Evolutionary conservation across 768 basidiomycete genomes (phyloP), one percentile per base, ranked within the genome.

Genomic region (Pilatotrama ljubarskyi): DNA sequence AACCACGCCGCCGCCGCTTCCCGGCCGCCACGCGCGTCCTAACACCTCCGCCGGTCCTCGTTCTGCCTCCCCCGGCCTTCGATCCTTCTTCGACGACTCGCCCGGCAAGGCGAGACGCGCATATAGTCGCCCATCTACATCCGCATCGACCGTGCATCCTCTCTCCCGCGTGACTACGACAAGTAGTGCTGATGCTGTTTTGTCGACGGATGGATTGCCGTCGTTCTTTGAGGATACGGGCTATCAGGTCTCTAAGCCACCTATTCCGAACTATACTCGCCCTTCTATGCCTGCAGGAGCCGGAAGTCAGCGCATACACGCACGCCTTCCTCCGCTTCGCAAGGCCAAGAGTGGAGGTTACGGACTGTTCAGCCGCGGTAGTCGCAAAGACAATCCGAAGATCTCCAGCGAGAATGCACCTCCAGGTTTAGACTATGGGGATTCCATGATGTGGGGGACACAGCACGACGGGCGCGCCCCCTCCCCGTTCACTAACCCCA

Each of bases 211-310:
- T 7, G 44, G 46, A 11, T 49, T 63, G 3, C 61, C 66, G 1
- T 64, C 66, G 5, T 67, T 64, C 40, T 67, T 67, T 44, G 63
- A 67, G 32, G 61, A 61, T 20, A 55, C 53, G 6, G 65, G 57
- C 2, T 66, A 64, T 38, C 51, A 49, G 15, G 25, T 47, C 37
- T 9, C 51, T 20, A 58, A 53, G 11, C 60, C 59, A 10, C 37
- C 18, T 9, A 25, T 41, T 10, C 66, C 66, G 9, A n/a, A 64
- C 15, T 67, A 64, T 41, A 48, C 55, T 29, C 66, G 66, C 22
- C 63, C 66, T 14, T 17, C 35, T 17, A 64, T 58, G 11, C 66
- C 66, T 10, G 24, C 24, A 8, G 43, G 26, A 29, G 41, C 46
- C 41, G 24, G 15, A 15, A 10, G 40, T 1, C 54, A 22, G 50